A percentile compares a stretch with the other conserved stretches of the same genome.
phyloP scores from a whole-genome alignment of 2,329 filamentous ascomycete species.

The Coleophoma eucalyptorum region DNA sequence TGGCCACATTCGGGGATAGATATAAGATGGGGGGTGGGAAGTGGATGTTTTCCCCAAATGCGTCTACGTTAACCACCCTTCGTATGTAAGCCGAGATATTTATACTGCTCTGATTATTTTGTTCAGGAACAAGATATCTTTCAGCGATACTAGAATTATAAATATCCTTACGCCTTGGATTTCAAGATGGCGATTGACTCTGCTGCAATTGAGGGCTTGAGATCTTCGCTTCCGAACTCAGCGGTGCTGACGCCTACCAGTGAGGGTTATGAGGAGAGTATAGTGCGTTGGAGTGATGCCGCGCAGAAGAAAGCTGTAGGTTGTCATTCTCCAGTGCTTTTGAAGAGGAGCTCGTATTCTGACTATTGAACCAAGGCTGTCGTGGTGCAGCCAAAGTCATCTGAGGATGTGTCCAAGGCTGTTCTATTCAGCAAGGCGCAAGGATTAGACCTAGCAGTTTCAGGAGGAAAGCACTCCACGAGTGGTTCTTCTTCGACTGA shows the following conservation, averaged over 20 bases:
- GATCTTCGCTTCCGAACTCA: no score
- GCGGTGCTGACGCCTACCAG: conserved; percentile 9
- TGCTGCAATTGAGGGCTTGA: no score
- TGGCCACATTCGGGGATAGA: no score
- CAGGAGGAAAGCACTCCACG: conserved; percentile 13
- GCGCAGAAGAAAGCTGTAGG: conserved; percentile 17
- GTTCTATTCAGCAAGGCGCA: conserved; percentile 11
- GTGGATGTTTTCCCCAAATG: no score
- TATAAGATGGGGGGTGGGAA: no score
- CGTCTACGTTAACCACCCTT: no score
- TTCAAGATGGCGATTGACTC: no score
- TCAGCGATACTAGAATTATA: no score
- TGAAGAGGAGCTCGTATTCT: not conserved
- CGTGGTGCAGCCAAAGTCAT: conserved; percentile 9
- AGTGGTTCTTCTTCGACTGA: conserved; percentile 15
- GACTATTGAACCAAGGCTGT: conserved; percentile 7
- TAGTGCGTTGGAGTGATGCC: conserved; percentile 16
- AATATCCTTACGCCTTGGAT: no score
- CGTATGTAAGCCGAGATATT: no score
- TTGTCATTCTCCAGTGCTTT: not conserved
- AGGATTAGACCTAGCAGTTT: conserved; percentile 11
- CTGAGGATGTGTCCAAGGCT: conserved; percentile 11
- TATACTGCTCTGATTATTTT: no score
- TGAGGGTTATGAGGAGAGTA: conserved; percentile 10
- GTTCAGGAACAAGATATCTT: no score